Evolutionary conservation across 2,329 filamentous ascomycete species (phyloP).

Genomic region (Trichoderma afroharzianum): DNA sequence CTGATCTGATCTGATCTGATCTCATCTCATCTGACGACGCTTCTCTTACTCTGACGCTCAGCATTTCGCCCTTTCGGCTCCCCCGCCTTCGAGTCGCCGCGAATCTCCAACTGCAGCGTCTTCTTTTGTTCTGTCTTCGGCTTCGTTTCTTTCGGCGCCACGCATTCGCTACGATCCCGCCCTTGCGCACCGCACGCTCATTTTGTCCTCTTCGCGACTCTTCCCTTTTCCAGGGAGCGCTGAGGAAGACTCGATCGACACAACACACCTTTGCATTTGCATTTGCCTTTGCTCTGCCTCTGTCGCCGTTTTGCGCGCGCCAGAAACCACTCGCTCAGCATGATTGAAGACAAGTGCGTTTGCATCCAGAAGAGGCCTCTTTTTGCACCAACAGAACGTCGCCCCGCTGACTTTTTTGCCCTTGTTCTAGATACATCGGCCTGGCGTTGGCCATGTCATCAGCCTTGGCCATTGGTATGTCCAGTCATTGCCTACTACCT

Average conservation of each 20-base stretch:
- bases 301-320: conserved; percentile 21
- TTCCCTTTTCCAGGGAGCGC: conserved; percentile 1
- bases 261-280: background rate
- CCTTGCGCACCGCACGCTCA: conserved; percentile 12
- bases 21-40: background rate
- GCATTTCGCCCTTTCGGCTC: background rate
- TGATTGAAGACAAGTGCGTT: conserved; percentile 41
- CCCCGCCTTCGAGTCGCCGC: conserved; percentile 6
- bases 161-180: background rate
- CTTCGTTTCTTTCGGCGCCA: background rate
- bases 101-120: background rate
- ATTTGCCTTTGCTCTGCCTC: conserved; percentile 14
- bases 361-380: background rate
- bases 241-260: conserved; percentile 10
- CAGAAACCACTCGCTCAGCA: conserved; percentile 23
- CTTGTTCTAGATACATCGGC: conserved; percentile 64
- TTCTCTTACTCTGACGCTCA: background rate
- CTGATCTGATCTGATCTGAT: background rate
- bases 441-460: conserved; percentile 71
- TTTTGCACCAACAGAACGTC: background rate
- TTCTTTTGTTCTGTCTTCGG: background rate
- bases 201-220: conserved; percentile 7
- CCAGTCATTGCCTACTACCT: background rate
- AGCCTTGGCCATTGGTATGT: conserved; percentile 71
- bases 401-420: conserved; percentile 18